Evolutionary conservation across 1,284 basidiomycete species (phyloP).

Genomic region (Cerrena zonata): DNA sequence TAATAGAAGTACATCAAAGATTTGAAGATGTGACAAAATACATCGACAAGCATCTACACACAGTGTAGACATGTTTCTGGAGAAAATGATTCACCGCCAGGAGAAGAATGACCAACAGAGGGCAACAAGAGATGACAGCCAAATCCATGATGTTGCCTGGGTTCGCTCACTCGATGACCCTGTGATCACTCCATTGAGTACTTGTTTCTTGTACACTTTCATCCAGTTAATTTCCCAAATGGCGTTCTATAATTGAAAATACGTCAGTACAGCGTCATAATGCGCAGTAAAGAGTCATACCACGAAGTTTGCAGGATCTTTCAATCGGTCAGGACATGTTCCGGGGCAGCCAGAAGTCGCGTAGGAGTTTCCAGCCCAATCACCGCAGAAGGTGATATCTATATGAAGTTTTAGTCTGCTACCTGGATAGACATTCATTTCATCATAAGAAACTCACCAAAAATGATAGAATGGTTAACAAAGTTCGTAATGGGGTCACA

Average conservation of each 20-base stretch:
- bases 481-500: conserved; percentile 62
- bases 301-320: conserved; percentile 63
- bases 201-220: conserved; percentile 45
- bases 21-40: too few relatives aligned
- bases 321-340: conserved; percentile 56
- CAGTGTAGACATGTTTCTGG: not conserved
- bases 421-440: conserved; percentile 9
- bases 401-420: conserved; percentile 6
- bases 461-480: conserved; percentile 57
- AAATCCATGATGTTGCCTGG: not conserved
- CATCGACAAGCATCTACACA: not conserved
- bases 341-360: conserved; percentile 67
- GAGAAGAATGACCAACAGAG: not conserved
- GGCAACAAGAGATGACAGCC: not conserved
- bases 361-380: conserved; percentile 77
- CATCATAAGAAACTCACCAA: conserved; percentile 39
- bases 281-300: conserved; percentile 30
- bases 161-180: conserved; percentile 4
- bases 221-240: conserved; percentile 52
- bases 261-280: not conserved
- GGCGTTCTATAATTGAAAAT: conserved; percentile 37
- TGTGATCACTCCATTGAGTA: conserved; percentile 25
- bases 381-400: conserved; percentile 82
- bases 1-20: too few relatives aligned
- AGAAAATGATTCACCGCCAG: not conserved